phyloP scores from a whole-genome alignment of 805 yeast genomes.

The Torulaspora maleeae region DNA sequence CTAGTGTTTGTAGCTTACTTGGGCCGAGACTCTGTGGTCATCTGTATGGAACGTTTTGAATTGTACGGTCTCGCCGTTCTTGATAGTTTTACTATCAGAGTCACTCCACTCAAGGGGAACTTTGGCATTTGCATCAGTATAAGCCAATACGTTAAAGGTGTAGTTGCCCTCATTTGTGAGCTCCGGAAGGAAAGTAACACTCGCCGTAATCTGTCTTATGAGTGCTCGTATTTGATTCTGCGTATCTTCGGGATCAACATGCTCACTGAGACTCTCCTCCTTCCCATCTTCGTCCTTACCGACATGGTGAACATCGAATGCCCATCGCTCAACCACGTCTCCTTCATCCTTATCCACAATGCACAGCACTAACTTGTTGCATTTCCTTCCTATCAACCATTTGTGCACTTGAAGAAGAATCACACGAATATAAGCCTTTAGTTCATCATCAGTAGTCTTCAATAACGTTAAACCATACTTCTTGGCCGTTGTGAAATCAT shows the following conservation, averaged over 20 bases:
- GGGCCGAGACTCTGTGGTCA: conserved; percentile 65
- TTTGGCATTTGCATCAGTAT: conserved; percentile 62
- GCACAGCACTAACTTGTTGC: conserved; percentile 65
- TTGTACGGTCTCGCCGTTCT: conserved; percentile 61
- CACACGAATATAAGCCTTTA: conserved; percentile 59
- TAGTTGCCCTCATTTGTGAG: conserved; percentile 52
- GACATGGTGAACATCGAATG: conserved; percentile 55
- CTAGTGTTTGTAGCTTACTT: conserved; percentile 46
- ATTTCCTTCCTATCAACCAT: conserved; percentile 70
- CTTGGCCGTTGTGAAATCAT: conserved; percentile 70
- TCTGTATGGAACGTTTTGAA: conserved; percentile 65
- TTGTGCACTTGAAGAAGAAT: conserved; percentile 64
- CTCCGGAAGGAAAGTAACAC: conserved; percentile 79
- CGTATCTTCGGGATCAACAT: conserved; percentile 41
- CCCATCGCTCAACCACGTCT: conserved; percentile 81
- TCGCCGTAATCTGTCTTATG: conserved; percentile 82
- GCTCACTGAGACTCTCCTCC: conserved; percentile 8
- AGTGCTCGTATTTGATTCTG: conserved; percentile 80
- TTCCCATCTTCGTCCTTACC: conserved; percentile 12
- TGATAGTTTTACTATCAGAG: conserved; percentile 55
- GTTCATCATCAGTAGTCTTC: conserved; percentile 69
- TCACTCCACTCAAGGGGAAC: conserved; percentile 86
- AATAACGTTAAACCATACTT: conserved; percentile 77
- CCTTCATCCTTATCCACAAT: conserved; percentile 64
- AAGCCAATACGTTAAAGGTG: conserved; percentile 81